Percentiles rank a stretch among this genome's conserved stretches.
Evolutionary conservation across 2,329 filamentous ascomycete genomes (phyloP).

Genomic region (Penicillium sp.): DNA sequence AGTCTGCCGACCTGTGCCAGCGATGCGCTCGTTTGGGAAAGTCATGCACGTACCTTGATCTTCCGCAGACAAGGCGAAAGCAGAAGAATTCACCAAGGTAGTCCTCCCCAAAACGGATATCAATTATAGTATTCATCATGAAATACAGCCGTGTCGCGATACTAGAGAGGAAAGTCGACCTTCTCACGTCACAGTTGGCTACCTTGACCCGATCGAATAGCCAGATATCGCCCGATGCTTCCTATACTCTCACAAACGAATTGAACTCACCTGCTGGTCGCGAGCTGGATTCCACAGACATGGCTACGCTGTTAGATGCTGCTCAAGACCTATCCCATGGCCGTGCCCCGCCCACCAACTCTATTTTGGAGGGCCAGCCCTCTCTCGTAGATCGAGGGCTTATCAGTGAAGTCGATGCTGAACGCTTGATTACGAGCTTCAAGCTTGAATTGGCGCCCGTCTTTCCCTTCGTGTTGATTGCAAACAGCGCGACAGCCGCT

Average conservation of each 20-base stretch:
- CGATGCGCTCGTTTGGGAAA: slow-evolving; percentile 31
- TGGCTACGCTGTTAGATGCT: background rate
- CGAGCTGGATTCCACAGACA: background rate
- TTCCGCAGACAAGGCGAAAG: slow-evolving; percentile 32
- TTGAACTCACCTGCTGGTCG: background rate
- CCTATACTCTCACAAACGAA: background rate
- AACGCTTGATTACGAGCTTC: background rate
- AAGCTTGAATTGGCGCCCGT: background rate
- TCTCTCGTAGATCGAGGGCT: slow-evolving; percentile 1
- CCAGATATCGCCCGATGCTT: background rate
- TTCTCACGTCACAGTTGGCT: background rate
- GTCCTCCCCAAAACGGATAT: background rate
- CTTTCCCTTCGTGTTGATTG: background rate
- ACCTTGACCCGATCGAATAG: background rate
- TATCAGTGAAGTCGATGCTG: background rate
- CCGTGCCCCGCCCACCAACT: background rate
- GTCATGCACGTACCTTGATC: slow-evolving; percentile 32
- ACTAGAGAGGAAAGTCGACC: background rate
- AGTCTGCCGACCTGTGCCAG: slow-evolving; percentile 24
- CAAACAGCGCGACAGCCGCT: background rate
- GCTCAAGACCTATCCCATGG: background rate
- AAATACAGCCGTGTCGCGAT: background rate
- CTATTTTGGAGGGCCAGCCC: background rate
- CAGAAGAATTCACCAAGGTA: slow-evolving; percentile 17
- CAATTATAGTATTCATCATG: background rate